Evolutionary conservation across 495 filamentous ascomycete species (phyloP), one percentile per base, ranked within the genome.

Genomic region (Hypoxylon perforatum): DNA sequence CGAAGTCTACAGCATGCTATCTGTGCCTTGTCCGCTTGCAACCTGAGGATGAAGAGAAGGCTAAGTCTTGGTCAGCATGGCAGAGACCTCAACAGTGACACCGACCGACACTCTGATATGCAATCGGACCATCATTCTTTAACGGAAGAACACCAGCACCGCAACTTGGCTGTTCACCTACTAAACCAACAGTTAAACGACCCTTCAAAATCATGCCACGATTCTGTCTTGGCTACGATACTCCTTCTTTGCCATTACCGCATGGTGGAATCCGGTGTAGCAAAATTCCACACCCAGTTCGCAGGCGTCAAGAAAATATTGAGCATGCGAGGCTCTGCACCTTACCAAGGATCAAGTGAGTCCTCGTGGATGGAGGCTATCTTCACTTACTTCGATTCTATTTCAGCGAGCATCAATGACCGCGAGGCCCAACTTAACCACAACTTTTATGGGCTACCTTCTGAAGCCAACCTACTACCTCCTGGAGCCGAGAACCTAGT

Each of bases 341-440:
- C 84, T 15, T 81, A 88, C 39, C 86, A 88, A 14, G 90, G 92
- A 53, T 87, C 92, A 28, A 89, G 87, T 41, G 82, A 84, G 46
- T 86, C 85, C 63, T 80, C 84, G 4, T 98, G 94, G 94, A 93
- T 97, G 81, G 92, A 96, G 61, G 89, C 92, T n/a, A 88, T 97
- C 72, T 97, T 97, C 72, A 95, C 93, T 14, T 97, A 93, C 86
- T 92, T 96, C 67, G 94, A 97, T 74, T 93, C 92, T n/a, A 91
- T 97, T 80, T 93, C 92, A 0, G 91, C 92, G 23, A 92, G 91
- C 47, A 90, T 96, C 59, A 97, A 97, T 69, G 91, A 97, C 73
- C 87, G 94, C 57, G 94, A 97, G 74, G 86, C 91, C n/a, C 92
- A 96, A 72, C 85, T 98, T 23, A 88, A 88, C 57, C 89, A 88